Base-by-base conservation (phyloP, 768 basidiomycete genomes). In the Mycena maculata region DNA sequence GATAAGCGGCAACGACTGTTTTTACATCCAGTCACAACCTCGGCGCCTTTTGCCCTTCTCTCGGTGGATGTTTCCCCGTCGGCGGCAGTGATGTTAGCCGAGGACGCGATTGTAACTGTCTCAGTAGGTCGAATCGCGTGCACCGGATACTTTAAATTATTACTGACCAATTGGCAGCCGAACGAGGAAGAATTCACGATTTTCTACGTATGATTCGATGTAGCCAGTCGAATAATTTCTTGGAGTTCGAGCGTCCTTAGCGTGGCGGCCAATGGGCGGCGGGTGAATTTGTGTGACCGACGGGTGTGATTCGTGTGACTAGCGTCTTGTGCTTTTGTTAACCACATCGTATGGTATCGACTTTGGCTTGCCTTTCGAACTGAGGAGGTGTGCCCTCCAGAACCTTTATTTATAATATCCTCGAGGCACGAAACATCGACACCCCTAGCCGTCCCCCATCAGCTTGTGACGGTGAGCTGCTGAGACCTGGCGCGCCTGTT, bases 21-120 rank as follows among this genome's bases (percentile, higher is more conserved):
- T 28, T n/a, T 18, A 0, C 61, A 54, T n/a, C 63, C 73, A 13
- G 71, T 81, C 18, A 28, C 25, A 4, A 81, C 79, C 16, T 57
- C 41, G 38, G 62, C 78, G 16, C 79, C 78, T 71, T 60, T 77
- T 75, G 20, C 60, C 57, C 30, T 56, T 23, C 44, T 9, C 4
- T 63, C 27, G 42, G 3, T 76, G 48, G 38, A 55, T 4, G 71
- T 76, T 45, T 30, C 63, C 6, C 70, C 10, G 42, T 68, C 9
- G n/a, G 73, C 74, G 5, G 74, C 77, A 39, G 72, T 71, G 27
- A 81, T 81, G 81, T 71, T 81, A 15, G 73, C 77, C 6, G 81
- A 82, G 63, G 73, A 82, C 54, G 74, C 75, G 22, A 71, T 81
- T 25, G 48, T 82, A 2, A 69, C 78, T 60, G 76, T 81, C 39